Percentiles rank a stretch among this genome's conserved stretches.
Evolutionary conservation across 2,329 filamentous ascomycete genomes (phyloP).

Genomic region (Chrysosporium queenslandicum): DNA sequence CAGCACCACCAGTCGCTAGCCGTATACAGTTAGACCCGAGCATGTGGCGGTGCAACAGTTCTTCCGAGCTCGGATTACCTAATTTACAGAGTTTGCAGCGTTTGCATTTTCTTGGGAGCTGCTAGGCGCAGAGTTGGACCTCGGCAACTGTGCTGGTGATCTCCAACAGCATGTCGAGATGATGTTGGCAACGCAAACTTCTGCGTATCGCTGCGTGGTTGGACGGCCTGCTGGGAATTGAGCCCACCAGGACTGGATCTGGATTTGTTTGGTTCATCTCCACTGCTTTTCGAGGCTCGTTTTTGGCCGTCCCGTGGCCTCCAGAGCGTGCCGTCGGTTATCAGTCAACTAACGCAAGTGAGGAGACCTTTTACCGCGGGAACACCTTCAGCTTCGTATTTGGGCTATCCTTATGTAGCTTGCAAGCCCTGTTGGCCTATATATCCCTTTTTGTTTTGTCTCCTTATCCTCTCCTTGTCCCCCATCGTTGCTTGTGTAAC

Average conservation of each 20-base stretch:
- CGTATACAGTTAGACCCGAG: too few species aligned
- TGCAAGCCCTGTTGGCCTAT: neutral
- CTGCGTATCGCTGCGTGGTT: neutral
- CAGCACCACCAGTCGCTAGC: too few species aligned
- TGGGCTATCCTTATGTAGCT: neutral
- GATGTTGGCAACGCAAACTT: neutral
- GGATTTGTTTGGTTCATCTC: neutral
- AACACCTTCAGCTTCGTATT: neutral
- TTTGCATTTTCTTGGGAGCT: too few species aligned
- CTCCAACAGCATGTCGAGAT: neutral
- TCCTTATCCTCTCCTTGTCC: too few species aligned
- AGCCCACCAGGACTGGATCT: neutral
- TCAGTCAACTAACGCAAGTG: neutral
- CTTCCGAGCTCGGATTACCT: too few species aligned
- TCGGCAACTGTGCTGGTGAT: neutral
- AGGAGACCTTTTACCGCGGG: constrained; percentile 6
- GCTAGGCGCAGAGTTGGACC: neutral
- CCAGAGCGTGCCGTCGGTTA: neutral
- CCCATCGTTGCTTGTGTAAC: neutral
- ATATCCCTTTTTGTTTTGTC: neutral
- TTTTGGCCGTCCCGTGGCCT: neutral
- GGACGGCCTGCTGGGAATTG: neutral
- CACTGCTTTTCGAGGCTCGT: neutral
- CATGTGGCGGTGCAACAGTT: too few species aligned
- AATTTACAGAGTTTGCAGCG: neutral